Conservation (phyloP, 2,329 filamentous ascomycete genomes). For the Diplodia mutila region DNA sequence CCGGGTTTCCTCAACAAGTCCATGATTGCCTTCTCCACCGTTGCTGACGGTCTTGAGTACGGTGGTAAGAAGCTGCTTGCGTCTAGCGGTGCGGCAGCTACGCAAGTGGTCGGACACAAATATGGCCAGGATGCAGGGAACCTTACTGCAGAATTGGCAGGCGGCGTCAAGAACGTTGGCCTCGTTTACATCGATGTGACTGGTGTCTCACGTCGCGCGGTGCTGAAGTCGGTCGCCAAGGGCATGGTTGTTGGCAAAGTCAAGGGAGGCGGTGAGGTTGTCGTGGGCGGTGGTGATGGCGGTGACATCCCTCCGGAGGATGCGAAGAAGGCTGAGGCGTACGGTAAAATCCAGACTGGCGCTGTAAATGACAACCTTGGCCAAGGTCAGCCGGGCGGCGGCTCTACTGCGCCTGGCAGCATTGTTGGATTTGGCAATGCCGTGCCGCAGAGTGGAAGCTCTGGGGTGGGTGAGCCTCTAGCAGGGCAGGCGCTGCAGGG, state of each 20-base stretch:
- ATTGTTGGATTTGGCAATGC: slow-evolving; percentile 43
- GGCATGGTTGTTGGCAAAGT: slow-evolving; percentile 88
- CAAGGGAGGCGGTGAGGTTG: slow-evolving; percentile 70
- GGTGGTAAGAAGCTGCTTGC: slow-evolving; percentile 78
- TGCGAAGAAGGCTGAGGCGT: slow-evolving; percentile 33
- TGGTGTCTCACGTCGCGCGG: slow-evolving; percentile 83
- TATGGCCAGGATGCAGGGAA: slow-evolving; percentile 86
- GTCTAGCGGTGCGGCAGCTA: slow-evolving; percentile 76
- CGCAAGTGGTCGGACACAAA: slow-evolving; percentile 82
- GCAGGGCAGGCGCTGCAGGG: slow-evolving; percentile 21
- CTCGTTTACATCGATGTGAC: slow-evolving; percentile 97
- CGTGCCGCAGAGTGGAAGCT: slow-evolving; percentile 40
- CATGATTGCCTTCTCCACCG: slow-evolving; percentile 92
- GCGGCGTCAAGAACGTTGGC: slow-evolving; percentile 93
- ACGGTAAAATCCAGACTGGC: slow-evolving; percentile 25
- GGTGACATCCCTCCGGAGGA: slow-evolving; percentile 48
- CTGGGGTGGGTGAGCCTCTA: slow-evolving; percentile 43
- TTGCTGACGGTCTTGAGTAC: slow-evolving; percentile 91
- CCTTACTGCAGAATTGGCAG: slow-evolving; percentile 74
- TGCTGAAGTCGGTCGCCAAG: slow-evolving; percentile 94
- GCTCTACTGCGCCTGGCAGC: slow-evolving; percentile 31
- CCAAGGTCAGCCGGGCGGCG: slow-evolving; percentile 33
- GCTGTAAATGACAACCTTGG: slow-evolving; percentile 37
- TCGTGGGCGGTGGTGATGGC: slow-evolving; percentile 71
- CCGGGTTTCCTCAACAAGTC: slow-evolving; percentile 93